These are phyloP conservation scores for Physcomitrellopsis africana DNA, from an alignment of 225 moss, liverwort and hornwort genomes.

Conservation along the genomic window DNA sequence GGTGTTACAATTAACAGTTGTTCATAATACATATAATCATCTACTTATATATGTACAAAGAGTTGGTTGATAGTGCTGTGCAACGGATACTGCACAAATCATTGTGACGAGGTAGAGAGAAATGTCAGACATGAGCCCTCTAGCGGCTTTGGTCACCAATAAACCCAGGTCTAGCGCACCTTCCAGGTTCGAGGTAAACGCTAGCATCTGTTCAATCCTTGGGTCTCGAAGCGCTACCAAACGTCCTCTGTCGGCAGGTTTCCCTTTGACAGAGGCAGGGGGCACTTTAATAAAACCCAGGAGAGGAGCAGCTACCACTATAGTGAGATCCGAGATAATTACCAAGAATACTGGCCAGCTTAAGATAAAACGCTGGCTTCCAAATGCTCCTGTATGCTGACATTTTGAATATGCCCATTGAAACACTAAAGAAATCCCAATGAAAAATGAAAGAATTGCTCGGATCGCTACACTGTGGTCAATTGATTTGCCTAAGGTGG, in stretches of 20 bases:
- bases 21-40: conserved; percentile 21
- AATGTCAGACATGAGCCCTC: conserved; percentile 45
- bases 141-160: conserved; percentile 44
- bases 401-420: conserved; percentile 53
- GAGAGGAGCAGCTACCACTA: conserved; percentile 58
- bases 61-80: conserved; percentile 36
- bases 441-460: conserved; percentile 45
- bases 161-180: conserved; percentile 48
- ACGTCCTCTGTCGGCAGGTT: conserved; percentile 28
- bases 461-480: conserved; percentile 44
- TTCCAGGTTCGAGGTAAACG: conserved; percentile 53
- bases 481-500: conserved; percentile 43
- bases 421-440: conserved; percentile 50
- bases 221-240: conserved; percentile 36
- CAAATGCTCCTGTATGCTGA: conserved; percentile 34
- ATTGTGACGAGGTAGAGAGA: conserved; percentile 56
- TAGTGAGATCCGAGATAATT: conserved; percentile 64
- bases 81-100: conserved; percentile 48
- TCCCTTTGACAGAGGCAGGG: conserved; percentile 25
- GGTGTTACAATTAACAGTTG: background rate
- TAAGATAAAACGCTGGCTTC: conserved; percentile 43
- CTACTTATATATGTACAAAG: conserved; percentile 46
- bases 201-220: conserved; percentile 43
- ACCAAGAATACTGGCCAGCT: conserved; percentile 75
- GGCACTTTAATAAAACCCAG: conserved; percentile 52